phyloP scores from a whole-genome alignment of 2,329 filamentous ascomycete species.

The Cercospora zeina region DNA sequence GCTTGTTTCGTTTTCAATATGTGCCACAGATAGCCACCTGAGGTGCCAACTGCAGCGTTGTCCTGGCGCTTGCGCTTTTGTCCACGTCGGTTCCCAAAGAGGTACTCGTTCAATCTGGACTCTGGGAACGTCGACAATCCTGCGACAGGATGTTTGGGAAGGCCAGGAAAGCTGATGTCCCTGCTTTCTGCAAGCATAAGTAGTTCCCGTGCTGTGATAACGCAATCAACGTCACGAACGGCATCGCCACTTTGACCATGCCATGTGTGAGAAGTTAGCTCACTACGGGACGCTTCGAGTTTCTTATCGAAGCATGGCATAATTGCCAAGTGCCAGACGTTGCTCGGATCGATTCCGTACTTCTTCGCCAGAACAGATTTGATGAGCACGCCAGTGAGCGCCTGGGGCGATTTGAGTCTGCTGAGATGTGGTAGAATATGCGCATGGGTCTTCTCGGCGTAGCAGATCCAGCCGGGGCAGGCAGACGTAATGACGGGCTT shows the following conservation, averaged over 20 bases:
- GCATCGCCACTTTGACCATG: constrained; percentile 48
- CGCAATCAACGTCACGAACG: constrained; percentile 90
- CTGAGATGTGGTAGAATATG: constrained; percentile 90
- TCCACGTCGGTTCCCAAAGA: constrained; percentile 65
- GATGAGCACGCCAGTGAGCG: constrained; percentile 81
- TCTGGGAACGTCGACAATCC: constrained; percentile 69
- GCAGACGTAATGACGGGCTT: constrained; percentile 78
- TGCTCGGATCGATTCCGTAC: constrained; percentile 70
- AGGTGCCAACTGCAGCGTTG: constrained; percentile 66
- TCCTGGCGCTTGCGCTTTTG: constrained; percentile 38
- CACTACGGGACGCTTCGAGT: constrained; percentile 88
- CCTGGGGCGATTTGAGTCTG: constrained; percentile 89
- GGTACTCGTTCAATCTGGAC: constrained; percentile 65
- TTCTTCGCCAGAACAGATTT: constrained; percentile 79
- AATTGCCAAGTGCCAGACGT: constrained; percentile 90
- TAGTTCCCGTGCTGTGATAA: constrained; percentile 94
- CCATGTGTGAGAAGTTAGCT: constrained; percentile 65
- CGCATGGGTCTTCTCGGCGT: constrained; percentile 96
- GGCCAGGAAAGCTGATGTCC: constrained; percentile 70
- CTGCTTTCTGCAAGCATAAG: constrained; percentile 84
- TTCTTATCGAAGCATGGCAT: constrained; percentile 99
- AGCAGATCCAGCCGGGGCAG: constrained; percentile 98
- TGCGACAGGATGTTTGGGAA: constrained; percentile 62
- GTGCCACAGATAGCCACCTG: constrained; percentile 85
- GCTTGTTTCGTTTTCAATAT: constrained; percentile 74